These are phyloP conservation scores for Penicillium griseofulvum DNA, from an alignment of 2,329 filamentous ascomycete genomes.

Conservation along the genomic window DNA sequence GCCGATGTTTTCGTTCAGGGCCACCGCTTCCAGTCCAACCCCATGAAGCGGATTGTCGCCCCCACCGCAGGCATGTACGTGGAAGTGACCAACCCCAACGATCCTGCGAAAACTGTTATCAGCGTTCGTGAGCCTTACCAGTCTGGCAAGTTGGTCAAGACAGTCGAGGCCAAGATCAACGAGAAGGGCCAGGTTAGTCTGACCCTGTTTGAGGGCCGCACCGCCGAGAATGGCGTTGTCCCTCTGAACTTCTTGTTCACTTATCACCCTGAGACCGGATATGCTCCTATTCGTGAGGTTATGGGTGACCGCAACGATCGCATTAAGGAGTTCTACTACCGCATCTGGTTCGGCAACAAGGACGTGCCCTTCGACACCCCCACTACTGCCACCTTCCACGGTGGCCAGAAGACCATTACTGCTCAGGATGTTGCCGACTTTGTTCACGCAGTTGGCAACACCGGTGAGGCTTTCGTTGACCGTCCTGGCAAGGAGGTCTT, in stretches of 20 bases:
- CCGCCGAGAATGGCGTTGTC: conserved; percentile 77
- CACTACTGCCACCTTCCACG: conserved; percentile 84
- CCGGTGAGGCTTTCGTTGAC: conserved; percentile 94
- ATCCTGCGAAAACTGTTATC: conserved; percentile 80
- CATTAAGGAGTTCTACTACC: conserved; percentile 99
- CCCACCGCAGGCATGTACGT: conserved; percentile 84
- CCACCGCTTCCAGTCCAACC: conserved; percentile 96
- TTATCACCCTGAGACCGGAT: conserved; percentile 92
- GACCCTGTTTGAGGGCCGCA: conserved; percentile 90
- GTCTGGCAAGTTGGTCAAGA: conserved; percentile 81
- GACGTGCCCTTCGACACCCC: conserved; percentile 76
- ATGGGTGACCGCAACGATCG: conserved; percentile 95
- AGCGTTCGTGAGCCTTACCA: conserved; percentile 82
- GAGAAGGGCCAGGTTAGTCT: conserved; percentile 77
- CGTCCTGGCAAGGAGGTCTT: conserved; percentile 89
- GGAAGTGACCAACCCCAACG: conserved; percentile 78
- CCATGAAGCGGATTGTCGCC: conserved; percentile 85
- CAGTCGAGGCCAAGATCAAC: conserved; percentile 77
- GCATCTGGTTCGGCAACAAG: conserved; percentile 92
- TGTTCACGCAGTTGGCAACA: conserved; percentile 98
- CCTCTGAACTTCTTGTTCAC: conserved; percentile 82
- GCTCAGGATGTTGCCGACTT: conserved; percentile 96
- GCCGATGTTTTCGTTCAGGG: conserved; percentile 93
- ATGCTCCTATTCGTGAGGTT: conserved; percentile 94
- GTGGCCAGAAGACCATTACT: conserved; percentile 81